phyloP scores from a whole-genome alignment of 495 filamentous ascomycete genomes.

The Amphirosellinia nigrospora region DNA sequence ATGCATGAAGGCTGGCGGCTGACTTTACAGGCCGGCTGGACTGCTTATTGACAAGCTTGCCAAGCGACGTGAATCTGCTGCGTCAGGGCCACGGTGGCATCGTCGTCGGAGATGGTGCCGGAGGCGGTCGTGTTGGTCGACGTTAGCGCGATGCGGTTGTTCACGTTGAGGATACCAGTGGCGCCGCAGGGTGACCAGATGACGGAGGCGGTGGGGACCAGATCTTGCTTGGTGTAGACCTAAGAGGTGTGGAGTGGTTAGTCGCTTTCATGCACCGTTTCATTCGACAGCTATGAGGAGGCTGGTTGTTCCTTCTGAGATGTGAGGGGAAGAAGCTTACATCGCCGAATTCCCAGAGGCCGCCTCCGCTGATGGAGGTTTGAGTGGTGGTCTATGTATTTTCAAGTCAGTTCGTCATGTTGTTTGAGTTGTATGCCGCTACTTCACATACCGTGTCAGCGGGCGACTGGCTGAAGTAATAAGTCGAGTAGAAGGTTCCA shows the following conservation, averaged over 20 bases:
- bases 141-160: slow-evolving; percentile 62
- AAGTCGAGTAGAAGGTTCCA: slow-evolving; percentile 61
- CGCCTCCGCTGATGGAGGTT: slow-evolving; percentile 55
- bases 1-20: too few species aligned
- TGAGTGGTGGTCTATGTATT: slow-evolving; percentile 54
- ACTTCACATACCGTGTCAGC: slow-evolving; percentile 43
- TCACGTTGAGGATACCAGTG: slow-evolving; percentile 63
- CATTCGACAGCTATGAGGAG: not conserved
- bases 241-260: slow-evolving; percentile 31
- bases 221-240: slow-evolving; percentile 64
- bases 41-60: slow-evolving; percentile 48
- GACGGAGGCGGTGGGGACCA: slow-evolving; percentile 56
- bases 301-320: not conserved
- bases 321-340: not conserved
- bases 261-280: not conserved
- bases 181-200: slow-evolving; percentile 64
- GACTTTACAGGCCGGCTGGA: too few species aligned
- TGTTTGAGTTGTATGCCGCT: not conserved
- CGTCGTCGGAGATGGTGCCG: slow-evolving; percentile 60
- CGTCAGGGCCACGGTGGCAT: slow-evolving; percentile 62
- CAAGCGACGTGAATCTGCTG: slow-evolving; percentile 62
- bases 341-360: slow-evolving; percentile 48
- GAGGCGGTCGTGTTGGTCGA: slow-evolving; percentile 49
- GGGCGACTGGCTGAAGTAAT: slow-evolving; percentile 62
- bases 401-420: not conserved